A percentile compares a stretch with the other conserved stretches of the same genome.
Conservation (phyloP, 768 basidiomycete species). For the Plicaturopsis crispa region DNA sequence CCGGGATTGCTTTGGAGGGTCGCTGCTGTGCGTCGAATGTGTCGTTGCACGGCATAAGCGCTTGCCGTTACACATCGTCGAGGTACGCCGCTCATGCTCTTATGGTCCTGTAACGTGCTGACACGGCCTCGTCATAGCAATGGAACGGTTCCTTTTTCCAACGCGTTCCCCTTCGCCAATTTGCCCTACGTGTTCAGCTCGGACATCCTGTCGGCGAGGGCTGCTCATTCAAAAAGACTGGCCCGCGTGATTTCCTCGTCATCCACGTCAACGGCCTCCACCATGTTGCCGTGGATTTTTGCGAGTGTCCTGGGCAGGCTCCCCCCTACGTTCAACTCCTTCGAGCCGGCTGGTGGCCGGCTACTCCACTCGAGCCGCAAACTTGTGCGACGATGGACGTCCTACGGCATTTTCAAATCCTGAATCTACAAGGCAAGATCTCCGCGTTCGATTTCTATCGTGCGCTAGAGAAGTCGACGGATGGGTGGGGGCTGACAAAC, state of each 20-base stretch:
- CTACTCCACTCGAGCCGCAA: constrained; percentile 12
- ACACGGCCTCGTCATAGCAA: constrained; percentile 8
- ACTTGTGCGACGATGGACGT: constrained; percentile 12
- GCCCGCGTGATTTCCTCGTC: constrained; percentile 12
- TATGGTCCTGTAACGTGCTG: background rate
- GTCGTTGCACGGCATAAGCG: constrained; percentile 7
- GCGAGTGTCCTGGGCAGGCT: constrained; percentile 8
- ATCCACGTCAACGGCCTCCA: constrained; percentile 16
- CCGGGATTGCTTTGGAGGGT: background rate
- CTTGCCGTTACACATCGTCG: constrained; percentile 10
- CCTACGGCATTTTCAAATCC: constrained; percentile 12
- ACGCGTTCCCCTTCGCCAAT: background rate
- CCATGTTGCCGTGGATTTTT: constrained; percentile 10
- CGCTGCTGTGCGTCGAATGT: constrained; percentile 9
- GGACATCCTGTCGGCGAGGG: constrained; percentile 10
- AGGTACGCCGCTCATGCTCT: constrained; percentile 8
- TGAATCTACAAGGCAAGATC: constrained; percentile 11
- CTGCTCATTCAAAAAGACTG: constrained; percentile 6
- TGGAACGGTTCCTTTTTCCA: constrained; percentile 14
- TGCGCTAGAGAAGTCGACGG: constrained; percentile 3
- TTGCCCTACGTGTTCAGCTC: constrained; percentile 11
- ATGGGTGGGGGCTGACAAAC: constrained; percentile 2
- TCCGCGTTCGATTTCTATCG: constrained; percentile 15
- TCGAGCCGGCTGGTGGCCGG: constrained; percentile 13
- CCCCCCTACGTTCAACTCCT: constrained; percentile 9